These are phyloP conservation scores for Leccinum pellstonianum DNA, from an alignment of 768 basidiomycete genomes.

Conservation along the genomic window DNA sequence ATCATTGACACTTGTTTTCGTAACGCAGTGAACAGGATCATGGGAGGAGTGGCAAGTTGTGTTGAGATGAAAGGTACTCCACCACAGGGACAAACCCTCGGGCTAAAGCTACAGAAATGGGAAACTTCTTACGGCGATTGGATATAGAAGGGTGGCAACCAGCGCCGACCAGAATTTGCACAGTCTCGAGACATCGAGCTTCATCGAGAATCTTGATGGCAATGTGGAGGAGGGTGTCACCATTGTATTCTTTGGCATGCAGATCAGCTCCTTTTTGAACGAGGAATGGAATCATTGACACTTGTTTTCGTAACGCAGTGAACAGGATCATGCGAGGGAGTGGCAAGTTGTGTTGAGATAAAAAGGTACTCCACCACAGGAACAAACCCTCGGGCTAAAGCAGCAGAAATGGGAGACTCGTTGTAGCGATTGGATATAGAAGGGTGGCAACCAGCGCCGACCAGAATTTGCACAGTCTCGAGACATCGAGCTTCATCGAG, in stretches of 20 bases:
- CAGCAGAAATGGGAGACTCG: neutral
- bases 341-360: neutral
- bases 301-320: neutral
- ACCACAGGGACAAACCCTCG: neutral
- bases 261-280: neutral
- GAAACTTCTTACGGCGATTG: neutral
- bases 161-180: neutral
- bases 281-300: too few species aligned
- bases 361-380: neutral
- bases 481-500: neutral
- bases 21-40: neutral
- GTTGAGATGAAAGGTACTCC: neutral
- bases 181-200: neutral
- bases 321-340: neutral
- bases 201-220: neutral
- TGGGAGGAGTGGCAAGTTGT: neutral
- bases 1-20: neutral
- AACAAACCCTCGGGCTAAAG: neutral
- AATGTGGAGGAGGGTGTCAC: neutral
- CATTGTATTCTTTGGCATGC: neutral
- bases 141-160: neutral
- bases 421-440: neutral
- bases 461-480: neutral
- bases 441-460: neutral
- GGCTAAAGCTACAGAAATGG: neutral